Evolutionary conservation across 176 grass and related monocot genomes (phyloP).

Genomic region (Elymus sibiricus): DNA sequence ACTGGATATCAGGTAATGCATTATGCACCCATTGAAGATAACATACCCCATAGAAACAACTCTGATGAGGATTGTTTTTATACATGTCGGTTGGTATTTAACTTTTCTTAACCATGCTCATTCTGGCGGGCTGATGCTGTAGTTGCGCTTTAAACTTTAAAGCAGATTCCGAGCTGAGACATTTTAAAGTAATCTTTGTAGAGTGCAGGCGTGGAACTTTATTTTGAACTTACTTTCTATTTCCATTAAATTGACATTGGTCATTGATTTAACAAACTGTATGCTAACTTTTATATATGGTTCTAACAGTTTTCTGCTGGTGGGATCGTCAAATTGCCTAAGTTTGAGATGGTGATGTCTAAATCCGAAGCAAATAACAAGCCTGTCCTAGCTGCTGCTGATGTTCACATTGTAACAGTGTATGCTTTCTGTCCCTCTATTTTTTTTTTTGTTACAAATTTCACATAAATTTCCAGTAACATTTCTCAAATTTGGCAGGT

Average conservation of each 20-base stretch:
- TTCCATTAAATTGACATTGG: background rate
- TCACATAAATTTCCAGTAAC: background rate
- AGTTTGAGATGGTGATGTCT: constrained; percentile 94
- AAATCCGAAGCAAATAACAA: constrained; percentile 87
- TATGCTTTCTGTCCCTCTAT: constrained; percentile 32
- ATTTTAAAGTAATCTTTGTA: background rate
- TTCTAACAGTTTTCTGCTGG: constrained; percentile 77
- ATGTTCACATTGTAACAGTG: constrained; percentile 95
- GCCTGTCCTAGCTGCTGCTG: constrained; percentile 82
- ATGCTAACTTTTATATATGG: background rate
- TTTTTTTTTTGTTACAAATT: constrained; percentile 5
- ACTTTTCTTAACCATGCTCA: constrained; percentile 4
- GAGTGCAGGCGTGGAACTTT: background rate
- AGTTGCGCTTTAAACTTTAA: background rate
- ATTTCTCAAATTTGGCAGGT: constrained; percentile 53
- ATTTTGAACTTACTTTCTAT: background rate
- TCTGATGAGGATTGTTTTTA: background rate
- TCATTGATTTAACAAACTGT: constrained; percentile 4
- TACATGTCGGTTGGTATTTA: background rate
- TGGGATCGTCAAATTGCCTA: constrained; percentile 83
- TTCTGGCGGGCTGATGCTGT: background rate
- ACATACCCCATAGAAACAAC: background rate
- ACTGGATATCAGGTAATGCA: constrained; percentile 83
- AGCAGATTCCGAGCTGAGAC: background rate
- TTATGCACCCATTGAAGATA: background rate